phyloP scores from a whole-genome alignment of 371 early-diverging fungal genomes.

The Mortierella sp. region DNA sequence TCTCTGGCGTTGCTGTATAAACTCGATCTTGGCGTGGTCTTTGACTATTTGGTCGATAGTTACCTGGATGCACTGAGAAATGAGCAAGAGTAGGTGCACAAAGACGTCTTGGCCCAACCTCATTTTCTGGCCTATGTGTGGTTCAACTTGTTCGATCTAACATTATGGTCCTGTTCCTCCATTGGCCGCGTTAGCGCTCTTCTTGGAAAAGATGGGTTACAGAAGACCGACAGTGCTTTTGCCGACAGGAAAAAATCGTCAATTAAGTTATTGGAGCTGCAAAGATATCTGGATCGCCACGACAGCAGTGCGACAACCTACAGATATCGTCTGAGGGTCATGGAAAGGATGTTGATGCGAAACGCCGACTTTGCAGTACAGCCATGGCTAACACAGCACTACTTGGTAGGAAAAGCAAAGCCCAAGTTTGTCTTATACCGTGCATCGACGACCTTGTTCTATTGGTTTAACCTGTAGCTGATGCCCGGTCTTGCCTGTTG shows the following conservation, averaged over 20 bases:
- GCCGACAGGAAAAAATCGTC: constrained; percentile 17
- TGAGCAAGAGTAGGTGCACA: constrained; percentile 39
- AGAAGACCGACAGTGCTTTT: not conserved
- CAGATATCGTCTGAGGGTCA: constrained; percentile 27
- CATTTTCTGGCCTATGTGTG: not conserved
- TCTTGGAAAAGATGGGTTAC: constrained; percentile 14
- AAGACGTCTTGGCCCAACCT: not conserved
- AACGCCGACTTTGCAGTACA: constrained; percentile 35
- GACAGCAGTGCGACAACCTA: constrained; percentile 29
- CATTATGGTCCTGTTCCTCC: not conserved
- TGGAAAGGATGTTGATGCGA: constrained; percentile 22
- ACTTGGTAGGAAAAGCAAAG: too few relatives aligned
- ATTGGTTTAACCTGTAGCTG: not conserved
- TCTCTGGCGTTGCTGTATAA: constrained; percentile 21
- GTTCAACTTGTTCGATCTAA: not conserved
- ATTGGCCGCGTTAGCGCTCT: constrained; percentile 12
- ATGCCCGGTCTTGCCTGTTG: not conserved
- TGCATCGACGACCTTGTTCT: too few relatives aligned
- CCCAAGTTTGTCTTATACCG: too few relatives aligned
- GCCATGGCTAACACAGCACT: constrained; percentile 48
- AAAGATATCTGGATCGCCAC: constrained; percentile 32
- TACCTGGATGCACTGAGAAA: constrained; percentile 20
- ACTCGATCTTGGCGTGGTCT: constrained; percentile 31
- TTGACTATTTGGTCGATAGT: constrained; percentile 29
- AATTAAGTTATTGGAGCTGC: constrained; percentile 15